Conservation (phyloP, 495 filamentous ascomycete species). For the Neurospora sp. region DNA sequence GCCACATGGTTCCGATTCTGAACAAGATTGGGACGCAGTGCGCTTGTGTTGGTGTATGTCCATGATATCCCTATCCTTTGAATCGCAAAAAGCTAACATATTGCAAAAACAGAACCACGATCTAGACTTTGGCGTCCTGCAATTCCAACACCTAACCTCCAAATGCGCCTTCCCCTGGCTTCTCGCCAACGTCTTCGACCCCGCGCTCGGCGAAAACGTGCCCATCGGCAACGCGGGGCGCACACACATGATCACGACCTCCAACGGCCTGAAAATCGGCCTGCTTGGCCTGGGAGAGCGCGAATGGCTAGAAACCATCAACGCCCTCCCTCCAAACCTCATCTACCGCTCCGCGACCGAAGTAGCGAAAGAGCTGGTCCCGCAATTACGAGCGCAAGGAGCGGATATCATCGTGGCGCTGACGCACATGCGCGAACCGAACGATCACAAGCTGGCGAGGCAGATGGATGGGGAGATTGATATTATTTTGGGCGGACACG, state of each 20-base stretch:
- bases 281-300: constrained; percentile 74
- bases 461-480: constrained; percentile 56
- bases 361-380: constrained; percentile 61
- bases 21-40: constrained; percentile 67
- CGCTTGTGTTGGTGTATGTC: constrained; percentile 61
- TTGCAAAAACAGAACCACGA: constrained; percentile 59
- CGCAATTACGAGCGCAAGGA: constrained; percentile 59
- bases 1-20: constrained; percentile 82
- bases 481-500: constrained; percentile 79
- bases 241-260: constrained; percentile 61
- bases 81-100: too few species aligned
- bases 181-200: constrained; percentile 74
- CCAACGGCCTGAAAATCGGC: constrained; percentile 78
- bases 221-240: constrained; percentile 62
- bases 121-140: constrained; percentile 81
- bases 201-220: constrained; percentile 56
- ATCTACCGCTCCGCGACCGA: constrained; percentile 67
- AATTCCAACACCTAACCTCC: constrained; percentile 60
- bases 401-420: constrained; percentile 73
- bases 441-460: constrained; percentile 70
- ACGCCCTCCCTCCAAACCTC: constrained; percentile 67
- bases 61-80: too few species aligned
- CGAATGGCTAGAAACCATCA: constrained; percentile 78
- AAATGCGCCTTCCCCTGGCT: constrained; percentile 86
- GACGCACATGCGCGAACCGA: constrained; percentile 80